Conservation (phyloP, 2,329 filamentous ascomycete species). For the Claviceps citrina region DNA sequence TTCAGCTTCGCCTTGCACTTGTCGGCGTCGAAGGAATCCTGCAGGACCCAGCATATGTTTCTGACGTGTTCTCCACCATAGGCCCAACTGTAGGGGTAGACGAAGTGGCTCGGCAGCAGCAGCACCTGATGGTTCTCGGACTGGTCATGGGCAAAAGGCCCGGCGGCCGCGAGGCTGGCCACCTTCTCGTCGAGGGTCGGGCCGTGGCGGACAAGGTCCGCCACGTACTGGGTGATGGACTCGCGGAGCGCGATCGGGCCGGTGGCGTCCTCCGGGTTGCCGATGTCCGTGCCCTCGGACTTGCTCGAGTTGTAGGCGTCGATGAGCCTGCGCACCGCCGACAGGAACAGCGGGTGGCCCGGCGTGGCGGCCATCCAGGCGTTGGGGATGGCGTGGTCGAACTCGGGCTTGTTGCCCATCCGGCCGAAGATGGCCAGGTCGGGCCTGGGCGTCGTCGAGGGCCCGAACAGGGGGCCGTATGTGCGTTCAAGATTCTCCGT, state of each 20-base stretch:
- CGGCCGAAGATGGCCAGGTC: slow-evolving; percentile 16
- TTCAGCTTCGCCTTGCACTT: slow-evolving; percentile 11
- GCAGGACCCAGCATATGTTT: slow-evolving; percentile 10
- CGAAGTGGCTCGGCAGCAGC: slow-evolving; percentile 10
- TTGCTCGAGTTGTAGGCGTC: neutral
- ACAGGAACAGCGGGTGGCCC: slow-evolving; percentile 19
- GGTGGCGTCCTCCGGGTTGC: neutral
- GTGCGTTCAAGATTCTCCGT: slow-evolving; percentile 2
- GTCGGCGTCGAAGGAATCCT: slow-evolving; percentile 7
- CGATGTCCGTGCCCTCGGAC: too few species aligned
- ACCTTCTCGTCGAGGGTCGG: neutral
- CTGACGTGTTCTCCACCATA: slow-evolving; percentile 6
- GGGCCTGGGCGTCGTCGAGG: neutral
- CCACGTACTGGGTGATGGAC: neutral
- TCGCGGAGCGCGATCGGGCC: neutral
- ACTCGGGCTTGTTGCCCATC: slow-evolving; percentile 16
- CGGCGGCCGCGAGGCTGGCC: neutral
- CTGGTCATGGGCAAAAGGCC: slow-evolving; percentile 1
- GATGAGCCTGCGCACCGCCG: slow-evolving; percentile 8
- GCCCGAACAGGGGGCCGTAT: neutral
- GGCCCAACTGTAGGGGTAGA: slow-evolving; percentile 16
- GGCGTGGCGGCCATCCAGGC: slow-evolving; percentile 23
- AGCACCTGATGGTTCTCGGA: slow-evolving; percentile 8
- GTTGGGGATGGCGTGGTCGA: slow-evolving; percentile 20
- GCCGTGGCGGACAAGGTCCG: neutral